A percentile compares a stretch with the other conserved stretches of the same genome.
Conservation (phyloP, 1,284 basidiomycete genomes). For the Taiwanofungus camphoratus region DNA sequence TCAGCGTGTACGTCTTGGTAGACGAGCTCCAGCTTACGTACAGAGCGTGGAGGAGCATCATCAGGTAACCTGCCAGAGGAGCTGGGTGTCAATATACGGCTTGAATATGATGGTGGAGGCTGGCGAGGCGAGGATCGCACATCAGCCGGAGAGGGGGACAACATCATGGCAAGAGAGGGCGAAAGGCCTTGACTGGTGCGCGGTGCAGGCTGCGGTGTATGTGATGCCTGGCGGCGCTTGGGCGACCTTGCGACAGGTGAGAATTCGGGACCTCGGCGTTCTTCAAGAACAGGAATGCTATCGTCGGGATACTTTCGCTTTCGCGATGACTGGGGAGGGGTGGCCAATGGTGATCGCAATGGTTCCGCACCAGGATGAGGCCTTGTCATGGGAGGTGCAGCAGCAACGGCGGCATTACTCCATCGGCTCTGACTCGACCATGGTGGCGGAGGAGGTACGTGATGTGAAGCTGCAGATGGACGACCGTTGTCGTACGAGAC, state of each 20-base stretch:
- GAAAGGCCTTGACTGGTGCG: conserved; percentile 22
- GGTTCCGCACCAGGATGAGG: conserved; percentile 16
- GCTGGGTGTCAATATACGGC: conserved; percentile 13
- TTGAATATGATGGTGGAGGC: conserved; percentile 12
- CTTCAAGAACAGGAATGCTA: conserved; percentile 19
- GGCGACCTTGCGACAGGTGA: conserved; percentile 18
- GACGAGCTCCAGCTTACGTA: conserved; percentile 3
- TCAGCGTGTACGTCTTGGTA: conserved; percentile 5
- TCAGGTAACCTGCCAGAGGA: conserved; percentile 4
- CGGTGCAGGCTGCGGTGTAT: conserved; percentile 16
- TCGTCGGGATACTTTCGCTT: conserved; percentile 43
- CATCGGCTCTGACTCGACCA: conserved; percentile 56
- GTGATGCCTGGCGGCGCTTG: conserved; percentile 21
- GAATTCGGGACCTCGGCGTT: conserved; percentile 11
- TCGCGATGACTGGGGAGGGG: conserved; percentile 26
- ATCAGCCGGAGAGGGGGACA: conserved; percentile 24
- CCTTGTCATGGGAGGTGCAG: conserved; percentile 24
- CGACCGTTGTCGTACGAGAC: conserved; percentile 27
- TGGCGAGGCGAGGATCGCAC: conserved; percentile 20
- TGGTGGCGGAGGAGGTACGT: conserved; percentile 56
- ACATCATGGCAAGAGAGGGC: conserved; percentile 29
- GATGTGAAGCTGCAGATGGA: conserved; percentile 25
- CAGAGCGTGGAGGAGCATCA: conserved; percentile 1
- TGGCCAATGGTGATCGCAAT: conserved; percentile 17
- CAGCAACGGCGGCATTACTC: conserved; percentile 27